Percentiles rank a stretch among this genome's conserved stretches.
phyloP scores from a whole-genome alignment of 129 eudicot genomes.

The Kitagawia praeruptora region DNA sequence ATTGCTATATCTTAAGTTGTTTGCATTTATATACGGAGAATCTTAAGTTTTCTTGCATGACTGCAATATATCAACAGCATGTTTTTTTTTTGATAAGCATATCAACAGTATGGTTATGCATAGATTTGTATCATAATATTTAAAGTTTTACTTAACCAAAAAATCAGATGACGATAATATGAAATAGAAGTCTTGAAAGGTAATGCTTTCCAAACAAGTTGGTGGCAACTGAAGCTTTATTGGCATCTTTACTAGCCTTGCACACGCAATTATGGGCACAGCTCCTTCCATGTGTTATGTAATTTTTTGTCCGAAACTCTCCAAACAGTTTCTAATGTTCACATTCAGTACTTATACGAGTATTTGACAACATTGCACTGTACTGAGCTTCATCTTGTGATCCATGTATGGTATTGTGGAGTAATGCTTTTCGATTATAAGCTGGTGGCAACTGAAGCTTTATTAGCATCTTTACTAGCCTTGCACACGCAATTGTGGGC shows the following conservation, averaged over 20 bases:
- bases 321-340: not conserved
- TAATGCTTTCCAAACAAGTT: not conserved
- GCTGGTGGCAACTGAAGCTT: not conserved
- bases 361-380: too few species aligned
- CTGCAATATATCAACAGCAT: not conserved
- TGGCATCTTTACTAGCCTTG: not conserved
- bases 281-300: not conserved
- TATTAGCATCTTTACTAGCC: not conserved
- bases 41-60: not conserved
- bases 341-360: not conserved
- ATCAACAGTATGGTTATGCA: not conserved
- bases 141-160: not conserved
- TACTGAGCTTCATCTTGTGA: too few species aligned
- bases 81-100: too few species aligned
- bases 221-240: not conserved
- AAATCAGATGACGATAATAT: not conserved
- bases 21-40: not conserved
- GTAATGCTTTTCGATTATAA: not conserved
- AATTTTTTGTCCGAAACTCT: not conserved
- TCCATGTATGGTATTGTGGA: too few species aligned
- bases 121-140: not conserved
- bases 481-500: not conserved
- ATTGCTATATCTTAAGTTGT: not conserved
- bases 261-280: not conserved
- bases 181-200: not conserved